Base-by-base conservation (phyloP, 2,329 filamentous ascomycete genomes). In the Cladosporium sp. region DNA sequence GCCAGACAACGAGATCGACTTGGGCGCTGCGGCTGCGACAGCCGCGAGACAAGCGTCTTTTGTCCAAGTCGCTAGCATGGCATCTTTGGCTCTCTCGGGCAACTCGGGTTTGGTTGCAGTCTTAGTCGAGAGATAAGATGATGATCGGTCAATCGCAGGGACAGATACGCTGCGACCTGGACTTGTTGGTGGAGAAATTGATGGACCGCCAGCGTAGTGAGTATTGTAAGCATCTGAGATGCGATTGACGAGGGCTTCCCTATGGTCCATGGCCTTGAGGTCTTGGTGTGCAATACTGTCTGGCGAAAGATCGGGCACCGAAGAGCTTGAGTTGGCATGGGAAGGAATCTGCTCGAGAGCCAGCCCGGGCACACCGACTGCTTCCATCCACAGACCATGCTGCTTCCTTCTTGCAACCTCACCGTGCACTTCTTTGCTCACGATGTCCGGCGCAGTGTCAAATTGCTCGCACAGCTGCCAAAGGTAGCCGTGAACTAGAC, bases 401-500 rank as follows among this genome's bases (percentile, higher is more conserved):
- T 84, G 88, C 73, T 88, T 89, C 46, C 94, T 86, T 60, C 91
- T 85, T 12, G 85, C 82, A 66, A 97, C 90, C 76, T 97, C 93
- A 65, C 86, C 88, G 64, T 89, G 85, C 37, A 97, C 88, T 8
- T 88, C 87, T 62, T 85, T 84, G 8, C 92, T 93, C 21, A 91
- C 84, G 0, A 84, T 81, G 0, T 90, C 88, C 7, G 83, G 83
- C 63, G 93, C 89, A 67, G 96, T 89, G 55, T 91, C 86, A 68
- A 97, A 93, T 64, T 87, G 89, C 66, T 93, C 89, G 5, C 86
- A 88, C 67, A 97, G 75, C 0, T 87, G 86, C 89, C 91, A 94
- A 66, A 97, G 88, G 77, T 97, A 97, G 10, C 92, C 93, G 73
- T 96, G 91, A 60, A 94, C 91, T 65, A 98, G 81, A 74, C 91